Conservation (phyloP, 2,329 filamentous ascomycete genomes). For the Ascochyta rabiei region DNA sequence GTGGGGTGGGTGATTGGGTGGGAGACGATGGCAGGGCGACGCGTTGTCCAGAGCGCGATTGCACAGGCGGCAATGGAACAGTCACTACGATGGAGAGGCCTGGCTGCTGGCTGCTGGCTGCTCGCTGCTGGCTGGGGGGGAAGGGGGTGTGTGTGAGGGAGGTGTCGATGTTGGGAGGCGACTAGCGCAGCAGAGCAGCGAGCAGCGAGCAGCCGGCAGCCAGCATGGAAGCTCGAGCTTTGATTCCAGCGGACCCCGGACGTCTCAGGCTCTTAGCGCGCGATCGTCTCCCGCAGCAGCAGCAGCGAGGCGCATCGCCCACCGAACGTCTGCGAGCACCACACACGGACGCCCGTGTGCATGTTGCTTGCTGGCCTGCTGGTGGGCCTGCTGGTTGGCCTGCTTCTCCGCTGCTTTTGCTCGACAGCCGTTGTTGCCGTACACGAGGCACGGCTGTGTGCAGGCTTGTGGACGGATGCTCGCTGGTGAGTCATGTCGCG, state of each 20-base stretch:
- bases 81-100: neutral
- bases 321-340: neutral
- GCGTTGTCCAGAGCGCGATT: conserved; percentile 4
- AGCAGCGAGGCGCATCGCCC: conserved; percentile 13
- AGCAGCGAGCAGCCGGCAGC: no score
- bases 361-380: no score
- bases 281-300: conserved; percentile 30
- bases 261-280: conserved; percentile 17
- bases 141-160: neutral
- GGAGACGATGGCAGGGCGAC: conserved; percentile 15
- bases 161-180: conserved; percentile 14
- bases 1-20: conserved; percentile 40
- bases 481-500: conserved; percentile 38
- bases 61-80: neutral
- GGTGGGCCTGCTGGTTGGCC: no score
- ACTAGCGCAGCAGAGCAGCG: no score
- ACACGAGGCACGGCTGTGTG: neutral
- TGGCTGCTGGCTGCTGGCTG: no score
- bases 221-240: no score
- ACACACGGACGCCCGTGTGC: no score
- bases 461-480: neutral
- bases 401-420: conserved; percentile 16
- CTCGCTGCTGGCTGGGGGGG: no score
- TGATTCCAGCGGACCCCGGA: conserved; percentile 1
- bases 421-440: conserved; percentile 2